Percentiles rank a stretch among this genome's conserved stretches.
phyloP scores from a whole-genome alignment of 2,329 filamentous ascomycete species.

The Fusarium mangiferae region DNA sequence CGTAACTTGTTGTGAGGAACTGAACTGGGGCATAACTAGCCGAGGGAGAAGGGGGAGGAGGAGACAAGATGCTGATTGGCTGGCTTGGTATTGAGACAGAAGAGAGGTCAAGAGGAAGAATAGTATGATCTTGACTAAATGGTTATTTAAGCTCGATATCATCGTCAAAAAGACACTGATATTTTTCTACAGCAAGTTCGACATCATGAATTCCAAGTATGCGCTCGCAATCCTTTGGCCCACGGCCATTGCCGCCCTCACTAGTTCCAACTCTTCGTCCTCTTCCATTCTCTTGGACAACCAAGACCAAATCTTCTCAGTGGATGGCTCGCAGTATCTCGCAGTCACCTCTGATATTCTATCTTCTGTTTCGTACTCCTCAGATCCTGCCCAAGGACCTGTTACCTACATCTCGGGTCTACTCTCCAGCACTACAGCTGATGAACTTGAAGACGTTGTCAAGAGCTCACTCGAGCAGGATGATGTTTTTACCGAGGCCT shows the following conservation, averaged over 20 bases:
- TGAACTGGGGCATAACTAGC: too few species aligned
- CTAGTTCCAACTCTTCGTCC: neutral
- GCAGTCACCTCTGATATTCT: neutral
- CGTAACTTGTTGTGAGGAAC: too few species aligned
- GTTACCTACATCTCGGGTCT: neutral
- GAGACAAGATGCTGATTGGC: neutral
- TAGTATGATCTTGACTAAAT: too few species aligned
- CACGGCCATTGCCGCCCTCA: neutral
- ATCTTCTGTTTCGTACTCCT: neutral
- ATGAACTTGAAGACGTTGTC: neutral
- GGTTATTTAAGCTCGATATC: neutral
- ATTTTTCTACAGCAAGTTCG: too few species aligned
- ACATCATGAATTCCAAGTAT: neutral
- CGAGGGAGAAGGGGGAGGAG: too few species aligned
- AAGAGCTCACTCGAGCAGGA: neutral
- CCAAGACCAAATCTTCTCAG: neutral
- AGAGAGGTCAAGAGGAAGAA: too few species aligned
- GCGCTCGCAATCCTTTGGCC: neutral
- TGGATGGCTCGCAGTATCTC: neutral
- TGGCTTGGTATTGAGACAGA: accelerated
- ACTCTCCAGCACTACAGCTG: neutral
- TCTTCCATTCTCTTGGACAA: neutral
- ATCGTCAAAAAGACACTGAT: neutral
- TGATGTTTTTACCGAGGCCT: neutral
- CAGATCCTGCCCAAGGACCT: neutral